A percentile compares a stretch with the other conserved stretches of the same genome.
These are phyloP conservation scores for Mycena epipterygia DNA, from an alignment of 768 basidiomycete genomes.

Conservation along the genomic window DNA sequence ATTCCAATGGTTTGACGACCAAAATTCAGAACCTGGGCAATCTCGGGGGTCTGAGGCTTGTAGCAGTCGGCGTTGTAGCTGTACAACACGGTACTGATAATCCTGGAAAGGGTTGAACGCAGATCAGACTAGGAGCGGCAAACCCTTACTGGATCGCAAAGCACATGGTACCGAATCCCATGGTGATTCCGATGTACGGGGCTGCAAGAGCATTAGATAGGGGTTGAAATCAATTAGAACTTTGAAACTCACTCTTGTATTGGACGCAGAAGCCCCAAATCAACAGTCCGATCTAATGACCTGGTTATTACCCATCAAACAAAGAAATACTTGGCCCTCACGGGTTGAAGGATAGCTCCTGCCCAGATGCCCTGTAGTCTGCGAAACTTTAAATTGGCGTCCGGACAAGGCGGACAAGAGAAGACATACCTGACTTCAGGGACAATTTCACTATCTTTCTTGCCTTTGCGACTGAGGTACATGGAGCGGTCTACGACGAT, in stretches of 20 bases:
- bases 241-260: slow-evolving; percentile 22
- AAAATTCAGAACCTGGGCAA: slow-evolving; percentile 34
- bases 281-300: slow-evolving; percentile 18
- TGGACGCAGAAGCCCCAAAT: slow-evolving; percentile 31
- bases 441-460: slow-evolving; percentile 12
- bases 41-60: slow-evolving; percentile 23
- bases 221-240: neutral
- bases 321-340: neutral
- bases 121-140: too few relatives aligned
- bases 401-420: neutral
- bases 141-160: slow-evolving; percentile 24
- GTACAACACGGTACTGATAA: slow-evolving; percentile 23
- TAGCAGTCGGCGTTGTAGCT: slow-evolving; percentile 29
- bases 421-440: slow-evolving; percentile 21
- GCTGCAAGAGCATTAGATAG: neutral
- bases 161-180: slow-evolving; percentile 32
- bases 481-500: slow-evolving; percentile 28
- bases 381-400: neutral
- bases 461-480: slow-evolving; percentile 25
- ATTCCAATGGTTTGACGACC: slow-evolving; percentile 31
- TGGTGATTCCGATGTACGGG: slow-evolving; percentile 22
- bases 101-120: neutral
- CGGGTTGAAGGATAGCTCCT: slow-evolving; percentile 26
- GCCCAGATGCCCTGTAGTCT: slow-evolving; percentile 30
- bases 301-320: neutral